Base-by-base conservation (phyloP, 2,329 filamentous ascomycete genomes). In the Paraphaeosphaeria minitans region DNA sequence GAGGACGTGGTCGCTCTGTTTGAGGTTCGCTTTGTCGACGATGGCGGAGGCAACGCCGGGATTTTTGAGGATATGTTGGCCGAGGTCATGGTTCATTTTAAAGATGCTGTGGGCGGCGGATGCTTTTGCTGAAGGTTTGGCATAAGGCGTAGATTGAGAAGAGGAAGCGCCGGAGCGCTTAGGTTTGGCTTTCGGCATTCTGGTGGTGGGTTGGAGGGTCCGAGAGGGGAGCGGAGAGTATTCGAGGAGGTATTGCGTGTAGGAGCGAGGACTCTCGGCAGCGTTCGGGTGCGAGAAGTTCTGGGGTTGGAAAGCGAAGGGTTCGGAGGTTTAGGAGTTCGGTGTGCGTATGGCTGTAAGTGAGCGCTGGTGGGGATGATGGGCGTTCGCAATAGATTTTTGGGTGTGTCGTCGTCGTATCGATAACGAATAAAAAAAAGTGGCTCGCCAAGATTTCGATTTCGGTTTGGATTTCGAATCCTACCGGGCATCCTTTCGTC, bases 41-140 rank as follows among this genome's bases (percentile, higher is more conserved):
- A 95, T 94, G 53, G 88, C 88, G 73, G 91, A 88, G 4, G 91
- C 90, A 50, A 96, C 90, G 70, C 91, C 90, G 1, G 91, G 91
- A 77, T 96, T 96, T 77, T 97, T 97, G 65, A 98, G 84, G 22
- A 99, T 95, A 77, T 98, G 92, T 74, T 91, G 88, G 69, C 94
- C 93, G 66, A 95, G 86, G 76, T 94, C 87, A 68, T 90, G 95
- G 82, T 96, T 97, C 87, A 97, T 96, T 77, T 96, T 96, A 86
- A 98, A 98, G 78, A 97, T 92, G 70, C 91, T 93, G 81, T 96
- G 93, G 43, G 82, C 81, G 6, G 81, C 79, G 41, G 78, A 77
- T 22, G 81, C 72, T 75, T 86, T 85, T 53, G 71, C 64, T 3
- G 78, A 75, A 3, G 79, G 75, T 50, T 79, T 79, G 2, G 78